phyloP scores from a whole-genome alignment of 2,329 filamentous ascomycete species.

The Kalmusia sp. region DNA sequence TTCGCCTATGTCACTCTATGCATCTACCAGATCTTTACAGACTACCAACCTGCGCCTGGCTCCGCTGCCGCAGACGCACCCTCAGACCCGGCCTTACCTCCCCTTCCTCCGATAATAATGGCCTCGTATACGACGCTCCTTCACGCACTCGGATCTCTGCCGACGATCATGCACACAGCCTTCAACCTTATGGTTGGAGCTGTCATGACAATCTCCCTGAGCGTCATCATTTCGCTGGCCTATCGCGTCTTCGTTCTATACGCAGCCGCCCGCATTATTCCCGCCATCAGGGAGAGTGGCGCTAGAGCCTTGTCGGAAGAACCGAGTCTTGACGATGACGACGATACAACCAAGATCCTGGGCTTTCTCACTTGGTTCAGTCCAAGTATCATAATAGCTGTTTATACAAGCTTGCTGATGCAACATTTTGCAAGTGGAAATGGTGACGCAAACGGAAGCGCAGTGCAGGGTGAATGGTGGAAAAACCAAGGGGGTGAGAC shows the following conservation, averaged over 20 bases:
- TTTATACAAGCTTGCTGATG: slow-evolving; percentile 93
- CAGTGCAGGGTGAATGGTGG: slow-evolving; percentile 73
- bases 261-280: slow-evolving; percentile 93
- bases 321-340: slow-evolving; percentile 82
- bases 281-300: slow-evolving; percentile 86
- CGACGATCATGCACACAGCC: slow-evolving; percentile 80
- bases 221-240: slow-evolving; percentile 91
- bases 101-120: slow-evolving; percentile 98
- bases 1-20: slow-evolving; percentile 99
- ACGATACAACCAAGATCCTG: slow-evolving; percentile 80
- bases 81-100: slow-evolving; percentile 86
- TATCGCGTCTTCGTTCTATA: slow-evolving; percentile 97
- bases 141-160: slow-evolving; percentile 82
- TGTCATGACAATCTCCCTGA: slow-evolving; percentile 93
- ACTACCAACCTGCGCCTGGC: slow-evolving; percentile 81
- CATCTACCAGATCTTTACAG: slow-evolving; percentile 99
- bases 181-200: slow-evolving; percentile 89
- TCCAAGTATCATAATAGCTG: slow-evolving; percentile 90
- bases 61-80: slow-evolving; percentile 59
- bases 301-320: slow-evolving; percentile 84
- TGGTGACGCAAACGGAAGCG: slow-evolving; percentile 59
- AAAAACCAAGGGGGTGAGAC: slow-evolving; percentile 81
- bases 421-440: slow-evolving; percentile 83
- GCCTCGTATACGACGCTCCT: slow-evolving; percentile 93
- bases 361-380: slow-evolving; percentile 92